Conservation (phyloP, 495 filamentous ascomycete species). For the Oidiodendron maius region DNA sequence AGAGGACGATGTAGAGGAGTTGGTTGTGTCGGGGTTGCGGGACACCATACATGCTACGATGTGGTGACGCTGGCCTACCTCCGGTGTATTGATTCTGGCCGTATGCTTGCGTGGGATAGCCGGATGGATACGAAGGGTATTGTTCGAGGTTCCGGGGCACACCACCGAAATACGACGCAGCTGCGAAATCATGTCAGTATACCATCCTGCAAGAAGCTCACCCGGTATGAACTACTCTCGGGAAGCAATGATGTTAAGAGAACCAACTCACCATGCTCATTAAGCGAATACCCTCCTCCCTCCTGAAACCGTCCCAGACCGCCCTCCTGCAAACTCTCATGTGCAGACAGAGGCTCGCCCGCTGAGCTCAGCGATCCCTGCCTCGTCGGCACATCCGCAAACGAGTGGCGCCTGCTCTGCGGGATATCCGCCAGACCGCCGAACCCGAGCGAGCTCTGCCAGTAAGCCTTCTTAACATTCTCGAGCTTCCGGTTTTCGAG, state of each 20-base stretch:
- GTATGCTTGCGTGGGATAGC: constrained; percentile 33
- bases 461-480: constrained; percentile 73
- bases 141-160: constrained; percentile 17
- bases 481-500: constrained; percentile 71
- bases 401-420: constrained; percentile 93
- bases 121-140: constrained; percentile 5
- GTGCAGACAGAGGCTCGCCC: constrained; percentile 41
- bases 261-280: constrained; percentile 25
- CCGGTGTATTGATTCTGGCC: constrained; percentile 50
- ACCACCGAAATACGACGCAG: constrained; percentile 43
- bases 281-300: constrained; percentile 14
- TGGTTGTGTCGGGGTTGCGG: constrained; percentile 71
- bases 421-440: constrained; percentile 61
- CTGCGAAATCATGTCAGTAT: constrained; percentile 23
- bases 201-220: background rate
- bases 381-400: constrained; percentile 75
- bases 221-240: too few species aligned
- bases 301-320: constrained; percentile 19
- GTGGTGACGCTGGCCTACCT: constrained; percentile 46
- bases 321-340: constrained; percentile 17
- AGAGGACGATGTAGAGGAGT: constrained; percentile 85
- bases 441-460: constrained; percentile 85
- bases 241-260: background rate
- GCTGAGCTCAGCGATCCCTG: constrained; percentile 63
- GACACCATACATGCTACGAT: constrained; percentile 54